Base-by-base conservation (phyloP, 306 rosid species). In the Trifolium repens region DNA sequence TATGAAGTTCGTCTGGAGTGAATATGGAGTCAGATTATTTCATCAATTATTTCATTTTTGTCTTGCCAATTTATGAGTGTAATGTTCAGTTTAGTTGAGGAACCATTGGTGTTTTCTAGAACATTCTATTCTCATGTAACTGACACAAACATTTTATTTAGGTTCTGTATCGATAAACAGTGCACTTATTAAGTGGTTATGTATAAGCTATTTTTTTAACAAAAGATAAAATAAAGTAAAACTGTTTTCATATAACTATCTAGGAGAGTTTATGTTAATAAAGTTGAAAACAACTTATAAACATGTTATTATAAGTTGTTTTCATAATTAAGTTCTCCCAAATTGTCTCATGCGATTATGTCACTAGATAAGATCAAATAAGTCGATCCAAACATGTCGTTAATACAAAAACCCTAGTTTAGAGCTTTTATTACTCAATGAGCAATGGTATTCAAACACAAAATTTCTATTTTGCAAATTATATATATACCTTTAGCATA, bases 1-100 rank as follows among this genome's bases (percentile, higher is more conserved):
- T 94, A 90, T 12, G 89, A 94, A 58, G 96, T 94, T 32, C 93
- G 91, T 43, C 74, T 94, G 35, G 93, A 90, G 35, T 91, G 84
- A 88, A 55, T n/a, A 39, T 19, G 19, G 40, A 26, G 12, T 9
- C 43, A 62, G 27, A 73, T 24, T 43, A 26, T 66, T 79, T 16
- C 65, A 44, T 78, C 69, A 8, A 47, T 54, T 43, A 63, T 49
- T 63, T 63, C 39, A 46, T 30, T 10, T 9, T 34, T 43, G 67
- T 15, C 26, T 49, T 8, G 8, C 53, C 57, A 42, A 49, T 5
- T 42, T 74, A 34, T 74, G 27, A 49, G 65, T 19, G n/a, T 12
- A 10, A 22, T 12, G 43, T 10, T 55, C 30, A 42, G 15, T 24
- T 58, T 12, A 13, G 64, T 58, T 50, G 49, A 50, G 22, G 22